Evolutionary conservation across 163 green algal genomes (phyloP).

Genomic region (Chloroidium sp.): DNA sequence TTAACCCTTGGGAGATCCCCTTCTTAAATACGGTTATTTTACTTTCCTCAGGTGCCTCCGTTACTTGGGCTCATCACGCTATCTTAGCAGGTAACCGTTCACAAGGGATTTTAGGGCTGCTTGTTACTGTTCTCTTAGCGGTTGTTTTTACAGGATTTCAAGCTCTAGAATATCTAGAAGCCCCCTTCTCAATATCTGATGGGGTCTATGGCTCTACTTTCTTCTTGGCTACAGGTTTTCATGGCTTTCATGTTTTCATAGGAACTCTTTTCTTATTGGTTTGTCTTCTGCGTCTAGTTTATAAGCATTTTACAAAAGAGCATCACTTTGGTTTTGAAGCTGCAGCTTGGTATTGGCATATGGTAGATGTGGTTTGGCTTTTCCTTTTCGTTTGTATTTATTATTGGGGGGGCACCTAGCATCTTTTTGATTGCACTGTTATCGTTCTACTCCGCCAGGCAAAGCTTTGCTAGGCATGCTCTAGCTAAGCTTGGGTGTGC

Average conservation of each 20-base stretch:
- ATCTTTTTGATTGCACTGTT: no score
- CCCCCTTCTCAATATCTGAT: constrained; percentile 54
- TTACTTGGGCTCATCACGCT: constrained; percentile 66
- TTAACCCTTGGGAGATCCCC: constrained; percentile 57
- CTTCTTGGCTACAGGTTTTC: constrained; percentile 51
- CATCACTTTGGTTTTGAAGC: constrained; percentile 51
- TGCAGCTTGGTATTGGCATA: constrained; percentile 53
- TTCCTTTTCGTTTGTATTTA: constrained; percentile 62
- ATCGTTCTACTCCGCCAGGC: no score
- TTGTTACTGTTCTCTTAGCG: constrained; percentile 36
- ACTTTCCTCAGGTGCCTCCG: constrained; percentile 43
- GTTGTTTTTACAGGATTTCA: constrained; percentile 51
- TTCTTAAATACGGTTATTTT: constrained; percentile 64
- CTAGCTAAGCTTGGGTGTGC: no score
- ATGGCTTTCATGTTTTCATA: constrained; percentile 57
- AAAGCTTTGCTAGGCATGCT: no score
- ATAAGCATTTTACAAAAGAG: constrained; percentile 38
- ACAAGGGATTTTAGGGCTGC: constrained; percentile 27
- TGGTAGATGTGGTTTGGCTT: constrained; percentile 54
- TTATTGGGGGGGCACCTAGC: constrained; percentile 47
- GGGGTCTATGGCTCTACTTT: constrained; percentile 56
- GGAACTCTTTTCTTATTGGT: constrained; percentile 48
- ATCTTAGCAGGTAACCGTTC: constrained; percentile 41
- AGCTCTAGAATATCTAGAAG: constrained; percentile 50
- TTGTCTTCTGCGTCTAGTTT: constrained; percentile 35